Conservation (phyloP, 1,139 yeast genomes). For the Magnusiomyces fungicola region DNA sequence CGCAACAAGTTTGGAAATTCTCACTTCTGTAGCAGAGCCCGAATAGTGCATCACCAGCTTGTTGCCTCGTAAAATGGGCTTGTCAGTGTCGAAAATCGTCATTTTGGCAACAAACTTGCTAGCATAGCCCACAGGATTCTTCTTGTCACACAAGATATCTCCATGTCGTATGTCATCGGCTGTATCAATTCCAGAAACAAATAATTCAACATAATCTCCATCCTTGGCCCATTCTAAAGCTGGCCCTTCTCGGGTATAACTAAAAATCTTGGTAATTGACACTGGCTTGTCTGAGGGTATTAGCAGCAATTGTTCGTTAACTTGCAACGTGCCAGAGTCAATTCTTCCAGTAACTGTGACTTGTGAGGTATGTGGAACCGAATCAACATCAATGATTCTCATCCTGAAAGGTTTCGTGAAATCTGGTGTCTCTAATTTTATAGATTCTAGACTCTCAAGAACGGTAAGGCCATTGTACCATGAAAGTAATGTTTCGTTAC, state of each 20-base stretch:
- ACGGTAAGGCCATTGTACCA: slow-evolving; percentile 71
- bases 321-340: slow-evolving; percentile 65
- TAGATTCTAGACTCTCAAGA: slow-evolving; percentile 42
- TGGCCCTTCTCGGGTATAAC: slow-evolving; percentile 25
- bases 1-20: slow-evolving; percentile 50
- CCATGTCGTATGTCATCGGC: slow-evolving; percentile 60
- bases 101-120: slow-evolving; percentile 49
- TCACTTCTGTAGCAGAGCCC: slow-evolving; percentile 68
- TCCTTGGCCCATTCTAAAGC: slow-evolving; percentile 44
- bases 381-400: slow-evolving; percentile 36
- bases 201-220: slow-evolving; percentile 64
- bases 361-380: slow-evolving; percentile 27
- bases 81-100: slow-evolving; percentile 57
- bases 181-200: slow-evolving; percentile 42
- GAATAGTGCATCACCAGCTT: slow-evolving; percentile 80
- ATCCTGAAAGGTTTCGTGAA: slow-evolving; percentile 34
- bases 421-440: slow-evolving; percentile 23
- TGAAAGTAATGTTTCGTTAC: slow-evolving; percentile 25
- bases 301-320: slow-evolving; percentile 61
- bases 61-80: slow-evolving; percentile 77
- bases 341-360: slow-evolving; percentile 62
- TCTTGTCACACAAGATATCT: slow-evolving; percentile 55
- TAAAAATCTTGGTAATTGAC: slow-evolving; percentile 38
- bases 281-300: slow-evolving; percentile 45
- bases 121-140: slow-evolving; percentile 34